These are phyloP conservation scores for Moelleriella libera DNA, from an alignment of 2,329 filamentous ascomycete species.

Conservation along the genomic window DNA sequence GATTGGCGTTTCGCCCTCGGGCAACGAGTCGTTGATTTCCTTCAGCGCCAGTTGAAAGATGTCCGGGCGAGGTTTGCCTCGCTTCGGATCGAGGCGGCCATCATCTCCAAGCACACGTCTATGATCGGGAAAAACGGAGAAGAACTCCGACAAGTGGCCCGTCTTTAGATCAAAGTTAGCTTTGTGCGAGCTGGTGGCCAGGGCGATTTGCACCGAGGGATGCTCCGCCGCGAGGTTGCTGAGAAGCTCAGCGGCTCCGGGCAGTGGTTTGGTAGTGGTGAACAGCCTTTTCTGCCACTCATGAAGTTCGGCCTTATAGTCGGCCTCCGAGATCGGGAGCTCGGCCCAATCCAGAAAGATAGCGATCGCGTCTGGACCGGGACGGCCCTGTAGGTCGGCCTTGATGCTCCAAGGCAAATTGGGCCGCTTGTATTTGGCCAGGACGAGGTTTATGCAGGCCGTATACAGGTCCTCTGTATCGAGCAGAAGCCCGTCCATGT, in stretches of 20 bases:
- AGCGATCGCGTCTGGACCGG: slow-evolving; percentile 35
- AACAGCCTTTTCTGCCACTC: slow-evolving; percentile 61
- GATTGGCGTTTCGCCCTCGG: slow-evolving; percentile 48
- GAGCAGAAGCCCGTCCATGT: slow-evolving; percentile 95
- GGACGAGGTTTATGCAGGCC: slow-evolving; percentile 65
- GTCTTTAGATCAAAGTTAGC: slow-evolving; percentile 71
- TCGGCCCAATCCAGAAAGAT: slow-evolving; percentile 68
- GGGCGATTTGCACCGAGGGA: slow-evolving; percentile 56
- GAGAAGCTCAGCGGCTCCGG: slow-evolving; percentile 62
- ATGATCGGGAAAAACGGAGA: slow-evolving; percentile 51
- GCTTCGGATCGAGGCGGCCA: slow-evolving; percentile 54
- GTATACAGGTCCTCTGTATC: slow-evolving; percentile 90
- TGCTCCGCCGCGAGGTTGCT: slow-evolving; percentile 17
- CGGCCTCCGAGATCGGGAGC: slow-evolving; percentile 58
- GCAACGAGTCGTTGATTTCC: slow-evolving; percentile 65
- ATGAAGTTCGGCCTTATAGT: slow-evolving; percentile 47
- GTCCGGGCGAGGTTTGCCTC: slow-evolving; percentile 91
- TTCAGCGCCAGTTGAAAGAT: slow-evolving; percentile 82
- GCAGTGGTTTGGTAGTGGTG: slow-evolving; percentile 58
- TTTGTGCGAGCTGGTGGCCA: slow-evolving; percentile 67
- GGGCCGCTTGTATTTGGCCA: slow-evolving; percentile 60
- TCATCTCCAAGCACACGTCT: slow-evolving; percentile 80
- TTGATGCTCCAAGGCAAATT: slow-evolving; percentile 87
- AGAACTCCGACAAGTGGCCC: slow-evolving; percentile 40
- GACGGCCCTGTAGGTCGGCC: slow-evolving; percentile 59